Percentiles rank a stretch among this genome's conserved stretches.
phyloP scores from a whole-genome alignment of 768 basidiomycete species.

The Piloderma croceum region DNA sequence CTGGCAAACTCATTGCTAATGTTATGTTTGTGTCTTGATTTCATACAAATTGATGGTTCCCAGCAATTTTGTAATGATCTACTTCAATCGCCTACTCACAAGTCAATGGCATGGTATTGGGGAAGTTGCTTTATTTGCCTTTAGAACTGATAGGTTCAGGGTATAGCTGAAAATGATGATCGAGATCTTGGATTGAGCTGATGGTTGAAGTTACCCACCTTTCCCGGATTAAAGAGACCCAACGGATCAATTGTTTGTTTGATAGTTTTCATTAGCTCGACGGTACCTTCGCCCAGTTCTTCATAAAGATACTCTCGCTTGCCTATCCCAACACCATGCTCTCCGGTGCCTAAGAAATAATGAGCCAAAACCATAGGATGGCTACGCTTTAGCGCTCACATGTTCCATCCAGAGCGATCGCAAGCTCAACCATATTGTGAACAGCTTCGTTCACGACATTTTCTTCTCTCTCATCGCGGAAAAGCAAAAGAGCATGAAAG shows the following conservation, averaged over 20 bases:
- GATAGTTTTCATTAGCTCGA: slow-evolving; percentile 77
- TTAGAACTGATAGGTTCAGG: too few species aligned
- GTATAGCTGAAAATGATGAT: too few species aligned
- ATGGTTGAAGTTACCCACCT: slow-evolving; percentile 36
- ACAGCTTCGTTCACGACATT: slow-evolving; percentile 39
- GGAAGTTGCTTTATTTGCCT: too few species aligned
- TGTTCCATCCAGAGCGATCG: slow-evolving; percentile 68
- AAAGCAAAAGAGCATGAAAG: slow-evolving; percentile 50
- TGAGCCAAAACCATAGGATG: neutral
- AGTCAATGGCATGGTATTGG: too few species aligned
- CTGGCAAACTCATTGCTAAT: too few species aligned
- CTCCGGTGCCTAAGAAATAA: slow-evolving; percentile 53
- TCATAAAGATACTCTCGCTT: slow-evolving; percentile 76
- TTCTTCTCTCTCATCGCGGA: slow-evolving; percentile 51
- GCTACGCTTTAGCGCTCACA: slow-evolving; percentile 45
- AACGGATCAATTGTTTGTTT: slow-evolving; percentile 72
- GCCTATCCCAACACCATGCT: slow-evolving; percentile 85
- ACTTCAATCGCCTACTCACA: too few species aligned
- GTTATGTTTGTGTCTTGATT: too few species aligned
- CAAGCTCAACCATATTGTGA: slow-evolving; percentile 58
- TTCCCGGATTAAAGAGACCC: slow-evolving; percentile 79
- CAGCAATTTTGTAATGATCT: too few species aligned
- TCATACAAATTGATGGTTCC: too few species aligned
- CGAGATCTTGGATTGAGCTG: too few species aligned
- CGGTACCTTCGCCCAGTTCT: slow-evolving; percentile 80